A percentile compares a stretch with the other conserved stretches of the same genome.
Evolutionary conservation across 2,329 filamentous ascomycete species (phyloP).

Genomic region (Myriosclerotinia curreyana): DNA sequence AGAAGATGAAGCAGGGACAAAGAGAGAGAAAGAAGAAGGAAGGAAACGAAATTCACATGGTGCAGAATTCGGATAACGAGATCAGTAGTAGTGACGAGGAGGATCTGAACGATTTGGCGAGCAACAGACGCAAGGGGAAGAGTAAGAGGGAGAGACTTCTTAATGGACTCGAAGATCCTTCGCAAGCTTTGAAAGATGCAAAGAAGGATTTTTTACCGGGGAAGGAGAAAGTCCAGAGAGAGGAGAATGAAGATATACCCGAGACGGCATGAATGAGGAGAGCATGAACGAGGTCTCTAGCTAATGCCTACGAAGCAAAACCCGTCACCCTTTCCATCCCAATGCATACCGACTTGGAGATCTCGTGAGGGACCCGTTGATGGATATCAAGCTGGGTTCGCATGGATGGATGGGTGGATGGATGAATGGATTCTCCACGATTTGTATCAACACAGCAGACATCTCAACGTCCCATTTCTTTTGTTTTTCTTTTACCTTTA

Average conservation of each 20-base stretch:
- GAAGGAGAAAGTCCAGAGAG: slow-evolving; percentile 27
- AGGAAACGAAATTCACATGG: slow-evolving; percentile 51
- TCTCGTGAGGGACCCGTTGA: background rate
- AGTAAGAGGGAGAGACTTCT: slow-evolving; percentile 53
- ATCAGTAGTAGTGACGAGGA: slow-evolving; percentile 42
- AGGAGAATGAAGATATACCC: slow-evolving; percentile 26
- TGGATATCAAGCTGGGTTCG: background rate
- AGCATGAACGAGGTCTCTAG: background rate
- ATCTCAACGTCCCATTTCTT: background rate
- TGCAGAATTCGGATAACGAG: slow-evolving; percentile 49
- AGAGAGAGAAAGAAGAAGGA: slow-evolving; percentile 67
- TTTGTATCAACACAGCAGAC: too few relatives aligned
- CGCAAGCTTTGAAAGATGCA: slow-evolving; percentile 27
- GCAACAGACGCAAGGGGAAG: slow-evolving; percentile 37
- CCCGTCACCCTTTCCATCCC: background rate
- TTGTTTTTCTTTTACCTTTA: too few relatives aligned
- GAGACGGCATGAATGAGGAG: background rate
- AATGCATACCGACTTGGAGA: background rate
- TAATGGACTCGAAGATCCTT: slow-evolving; percentile 43
- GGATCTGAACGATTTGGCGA: slow-evolving; percentile 25
- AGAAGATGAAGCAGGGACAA: slow-evolving; percentile 73
- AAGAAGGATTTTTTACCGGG: slow-evolving; percentile 28
- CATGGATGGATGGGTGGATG: background rate
- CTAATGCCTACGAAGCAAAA: background rate
- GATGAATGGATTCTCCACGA: background rate